Conservation (phyloP, 306 rosid species). For the Fagus sylvatica region DNA sequence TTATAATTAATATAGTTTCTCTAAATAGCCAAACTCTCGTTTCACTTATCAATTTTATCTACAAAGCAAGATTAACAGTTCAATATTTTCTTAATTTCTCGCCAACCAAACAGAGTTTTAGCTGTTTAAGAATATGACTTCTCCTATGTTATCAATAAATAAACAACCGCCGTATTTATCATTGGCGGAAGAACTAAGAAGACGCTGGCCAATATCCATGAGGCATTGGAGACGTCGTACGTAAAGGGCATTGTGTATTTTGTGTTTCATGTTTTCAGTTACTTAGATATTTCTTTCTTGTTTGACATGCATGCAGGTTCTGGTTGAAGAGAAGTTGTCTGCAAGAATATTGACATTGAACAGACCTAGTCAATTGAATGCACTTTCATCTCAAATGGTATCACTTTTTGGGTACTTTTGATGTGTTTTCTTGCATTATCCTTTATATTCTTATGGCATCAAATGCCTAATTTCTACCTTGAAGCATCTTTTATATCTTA, state of each 20-base stretch:
- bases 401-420: background rate
- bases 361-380: slow-evolving; percentile 81
- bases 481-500: background rate
- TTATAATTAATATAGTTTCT: too few species aligned
- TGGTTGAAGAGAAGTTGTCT: slow-evolving; percentile 50
- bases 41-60: background rate
- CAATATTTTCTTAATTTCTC: too few species aligned
- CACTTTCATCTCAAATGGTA: slow-evolving; percentile 75
- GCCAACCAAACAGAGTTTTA: too few species aligned
- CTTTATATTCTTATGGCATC: background rate
- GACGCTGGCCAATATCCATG: too few species aligned
- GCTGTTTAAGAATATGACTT: too few species aligned
- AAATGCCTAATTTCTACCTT: background rate
- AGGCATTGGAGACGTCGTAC: too few species aligned
- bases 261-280: too few species aligned
- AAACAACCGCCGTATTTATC: too few species aligned
- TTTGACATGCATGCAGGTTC: slow-evolving; percentile 58
- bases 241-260: too few species aligned
- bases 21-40: too few species aligned
- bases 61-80: background rate
- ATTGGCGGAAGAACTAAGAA: too few species aligned
- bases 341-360: slow-evolving; percentile 62
- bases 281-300: background rate
- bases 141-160: too few species aligned
- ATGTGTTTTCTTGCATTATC: background rate